Conservation (phyloP, 495 filamentous ascomycete genomes). For the Xylaria curta region DNA sequence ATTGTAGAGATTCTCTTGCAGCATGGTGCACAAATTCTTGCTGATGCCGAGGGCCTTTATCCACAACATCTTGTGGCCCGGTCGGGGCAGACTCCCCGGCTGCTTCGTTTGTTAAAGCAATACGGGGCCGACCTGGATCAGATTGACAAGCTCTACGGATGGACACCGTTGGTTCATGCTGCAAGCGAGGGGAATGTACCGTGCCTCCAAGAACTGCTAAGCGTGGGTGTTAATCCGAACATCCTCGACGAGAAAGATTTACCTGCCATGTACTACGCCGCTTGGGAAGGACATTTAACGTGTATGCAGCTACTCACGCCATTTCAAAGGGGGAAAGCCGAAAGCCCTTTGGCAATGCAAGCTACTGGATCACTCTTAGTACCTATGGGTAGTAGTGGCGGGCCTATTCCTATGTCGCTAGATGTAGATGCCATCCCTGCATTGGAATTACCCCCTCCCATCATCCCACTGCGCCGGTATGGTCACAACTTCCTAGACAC, state of each 20-base stretch:
- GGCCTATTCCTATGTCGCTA: slow-evolving; percentile 68
- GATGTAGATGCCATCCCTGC: slow-evolving; percentile 88
- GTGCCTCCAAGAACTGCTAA: slow-evolving; percentile 79
- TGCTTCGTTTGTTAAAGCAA: slow-evolving; percentile 78
- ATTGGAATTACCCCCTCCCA: slow-evolving; percentile 91
- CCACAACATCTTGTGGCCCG: slow-evolving; percentile 97
- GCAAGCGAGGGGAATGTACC: slow-evolving; percentile 94
- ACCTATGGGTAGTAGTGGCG: slow-evolving; percentile 52
- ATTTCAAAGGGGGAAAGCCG: slow-evolving; percentile 45
- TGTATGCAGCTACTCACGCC: slow-evolving; percentile 88
- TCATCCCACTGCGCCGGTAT: slow-evolving; percentile 91
- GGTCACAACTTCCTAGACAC: slow-evolving; percentile 98
- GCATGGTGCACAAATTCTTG: slow-evolving; percentile 74
- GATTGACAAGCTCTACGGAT: slow-evolving; percentile 92
- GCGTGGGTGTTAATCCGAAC: slow-evolving; percentile 73
- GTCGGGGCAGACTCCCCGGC: slow-evolving; percentile 78
- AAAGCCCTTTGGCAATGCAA: slow-evolving; percentile 42
- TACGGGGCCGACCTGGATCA: slow-evolving; percentile 94
- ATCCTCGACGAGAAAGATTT: slow-evolving; percentile 90
- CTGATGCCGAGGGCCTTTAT: slow-evolving; percentile 94
- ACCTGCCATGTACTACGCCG: slow-evolving; percentile 96
- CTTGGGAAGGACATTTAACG: slow-evolving; percentile 95
- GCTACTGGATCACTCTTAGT: slow-evolving; percentile 37
- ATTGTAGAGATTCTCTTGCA: slow-evolving; percentile 86
- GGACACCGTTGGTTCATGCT: slow-evolving; percentile 95